phyloP scores from a whole-genome alignment of 2,329 filamentous ascomycete genomes.

The Penicillium polonicum region DNA sequence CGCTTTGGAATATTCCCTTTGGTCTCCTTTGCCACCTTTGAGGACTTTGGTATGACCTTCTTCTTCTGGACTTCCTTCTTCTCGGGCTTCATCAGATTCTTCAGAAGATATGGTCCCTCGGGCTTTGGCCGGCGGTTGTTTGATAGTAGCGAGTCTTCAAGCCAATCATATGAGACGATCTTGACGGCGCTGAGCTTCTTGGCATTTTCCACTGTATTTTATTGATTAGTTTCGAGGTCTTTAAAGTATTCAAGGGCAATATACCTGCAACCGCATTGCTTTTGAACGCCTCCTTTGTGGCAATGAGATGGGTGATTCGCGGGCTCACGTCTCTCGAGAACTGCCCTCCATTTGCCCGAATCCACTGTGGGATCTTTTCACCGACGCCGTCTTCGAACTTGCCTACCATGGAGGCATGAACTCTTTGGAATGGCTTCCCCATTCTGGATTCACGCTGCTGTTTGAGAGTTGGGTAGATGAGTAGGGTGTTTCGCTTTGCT shows the following conservation, averaged over 20 bases:
- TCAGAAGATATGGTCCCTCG: conserved; percentile 37
- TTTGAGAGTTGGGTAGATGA: background rate
- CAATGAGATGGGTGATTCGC: conserved; percentile 70
- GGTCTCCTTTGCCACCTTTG: background rate
- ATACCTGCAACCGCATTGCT: conserved; percentile 45
- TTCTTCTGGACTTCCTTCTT: conserved; percentile 7
- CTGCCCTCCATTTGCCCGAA: conserved; percentile 59
- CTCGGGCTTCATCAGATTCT: conserved; percentile 39
- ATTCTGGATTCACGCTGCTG: conserved; percentile 21
- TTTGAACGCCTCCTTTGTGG: conserved; percentile 61
- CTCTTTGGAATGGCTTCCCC: conserved; percentile 51
- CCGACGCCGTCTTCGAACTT: conserved; percentile 52
- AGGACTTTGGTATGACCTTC: background rate
- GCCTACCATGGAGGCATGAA: conserved; percentile 59
- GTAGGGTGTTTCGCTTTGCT: background rate
- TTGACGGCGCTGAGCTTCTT: conserved; percentile 37
- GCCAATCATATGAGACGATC: conserved; percentile 51
- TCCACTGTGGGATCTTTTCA: conserved; percentile 65
- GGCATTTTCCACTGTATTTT: conserved; percentile 42
- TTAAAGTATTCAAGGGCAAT: background rate
- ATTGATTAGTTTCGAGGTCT: conserved; percentile 18
- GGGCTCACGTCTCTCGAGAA: conserved; percentile 54
- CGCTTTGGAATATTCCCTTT: conserved; percentile 2
- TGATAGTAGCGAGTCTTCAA: conserved; percentile 45
- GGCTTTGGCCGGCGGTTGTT: conserved; percentile 36